Evolutionary conservation across 2,329 filamentous ascomycete species (phyloP), one percentile per base, ranked within the genome.

Genomic region (Talaromyces sp.): DNA sequence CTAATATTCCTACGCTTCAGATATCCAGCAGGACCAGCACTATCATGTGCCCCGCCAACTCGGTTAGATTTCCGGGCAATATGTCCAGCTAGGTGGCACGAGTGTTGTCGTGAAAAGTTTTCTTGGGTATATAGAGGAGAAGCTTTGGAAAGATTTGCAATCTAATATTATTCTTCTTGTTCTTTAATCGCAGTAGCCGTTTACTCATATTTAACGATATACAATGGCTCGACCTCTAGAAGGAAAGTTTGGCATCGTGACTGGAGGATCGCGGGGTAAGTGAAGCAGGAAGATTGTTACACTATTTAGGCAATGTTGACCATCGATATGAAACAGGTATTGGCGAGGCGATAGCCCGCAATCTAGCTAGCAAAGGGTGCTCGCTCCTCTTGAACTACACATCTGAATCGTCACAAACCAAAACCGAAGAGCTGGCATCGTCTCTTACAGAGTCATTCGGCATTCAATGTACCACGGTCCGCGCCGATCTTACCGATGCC

Each of bases 211-310:
- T 10, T 59, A 53, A 15, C 8, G 43, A 17, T 22, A 45, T 40
- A 17, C 25, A 49, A 63, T 61, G 60, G 49, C 53, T 66, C 73
- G 78, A 45, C 72, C 78, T 58, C 81, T 90, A n/a, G 87, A 91
- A 74, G 90, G 90, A 70, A 93, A 93, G 77, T 82, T 93, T 61
- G 91, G 86, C 62, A 88, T 96, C 69, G 83, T 95, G 56, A 95
- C 92, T 1, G 92, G 92, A 65, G 90, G 88, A 67, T 92, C 91
- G 65, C 82, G 92, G 82, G 91, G 91, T 91, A 82, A 68, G 71
- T 31, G 45, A 10, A 15, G 4, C n/a, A 10, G 22, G 19, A n/a
- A 38, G 60, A 38, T 51, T 10, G 45, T 45, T 51, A 63, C 63
- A 45, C 17, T 34, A 1, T 60, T 15, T 13, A 29, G 13, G 10